These are phyloP conservation scores for Pythium utonaiense DNA, from an alignment of 352 stramenopile genomes.

Conservation along the genomic window DNA sequence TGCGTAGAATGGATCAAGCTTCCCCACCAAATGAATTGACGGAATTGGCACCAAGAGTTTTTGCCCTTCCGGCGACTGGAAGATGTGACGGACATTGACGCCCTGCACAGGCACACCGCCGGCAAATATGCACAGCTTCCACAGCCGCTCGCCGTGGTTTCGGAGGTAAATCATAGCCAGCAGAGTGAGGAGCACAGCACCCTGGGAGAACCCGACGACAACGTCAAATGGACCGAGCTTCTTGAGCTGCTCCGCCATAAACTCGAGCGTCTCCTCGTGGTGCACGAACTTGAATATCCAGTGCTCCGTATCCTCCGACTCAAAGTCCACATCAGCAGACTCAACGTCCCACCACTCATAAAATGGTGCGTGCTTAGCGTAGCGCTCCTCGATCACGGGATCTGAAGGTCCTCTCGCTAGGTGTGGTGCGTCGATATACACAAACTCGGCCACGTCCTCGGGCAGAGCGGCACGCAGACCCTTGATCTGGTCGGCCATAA, in stretches of 20 bases:
- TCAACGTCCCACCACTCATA: conserved; percentile 44
- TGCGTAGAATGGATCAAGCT: conserved; percentile 30
- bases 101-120: conserved; percentile 34
- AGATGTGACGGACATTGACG: conserved; percentile 33
- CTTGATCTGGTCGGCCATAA: conserved; percentile 28
- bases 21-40: conserved; percentile 47
- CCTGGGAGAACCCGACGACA: conserved; percentile 56
- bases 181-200: conserved; percentile 40
- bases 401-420: conserved; percentile 21
- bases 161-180: conserved; percentile 35
- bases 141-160: conserved; percentile 26
- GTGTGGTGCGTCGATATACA: conserved; percentile 27
- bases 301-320: not conserved
- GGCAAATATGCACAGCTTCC: conserved; percentile 41
- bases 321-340: conserved; percentile 15
- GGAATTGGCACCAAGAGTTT: conserved; percentile 23
- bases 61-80: conserved; percentile 25
- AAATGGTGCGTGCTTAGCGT: conserved; percentile 33
- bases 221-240: conserved; percentile 44
- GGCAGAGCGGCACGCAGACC: conserved; percentile 22
- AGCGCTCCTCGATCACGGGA: conserved; percentile 13
- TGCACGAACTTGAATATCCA: conserved; percentile 36
- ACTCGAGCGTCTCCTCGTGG: conserved; percentile 35
- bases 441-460: conserved; percentile 25
- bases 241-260: conserved; percentile 35